A percentile compares a stretch with the other conserved stretches of the same genome.
Evolutionary conservation across 2,329 filamentous ascomycete genomes (phyloP).

Genomic region (Scedosporium minutisporum): DNA sequence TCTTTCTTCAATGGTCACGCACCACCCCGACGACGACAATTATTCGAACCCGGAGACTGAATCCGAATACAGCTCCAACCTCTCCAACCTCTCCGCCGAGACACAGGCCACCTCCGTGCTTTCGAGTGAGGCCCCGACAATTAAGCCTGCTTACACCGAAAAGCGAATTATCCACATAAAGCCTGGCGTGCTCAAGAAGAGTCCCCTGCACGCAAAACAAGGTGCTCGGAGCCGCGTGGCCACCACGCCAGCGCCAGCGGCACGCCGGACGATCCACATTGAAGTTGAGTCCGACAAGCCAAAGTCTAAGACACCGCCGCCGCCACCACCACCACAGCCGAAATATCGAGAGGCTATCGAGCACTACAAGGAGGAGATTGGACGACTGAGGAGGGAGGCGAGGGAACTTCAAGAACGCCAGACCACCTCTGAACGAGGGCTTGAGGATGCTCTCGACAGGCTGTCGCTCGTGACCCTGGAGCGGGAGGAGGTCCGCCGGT

Average conservation of each 20-base stretch:
- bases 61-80: conserved; percentile 4
- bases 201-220: not conserved
- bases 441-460: conserved; percentile 4
- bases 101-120: conserved; percentile 4
- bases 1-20: not conserved
- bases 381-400: not conserved
- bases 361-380: conserved; percentile 4
- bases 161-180: not conserved
- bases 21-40: not conserved
- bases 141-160: not conserved
- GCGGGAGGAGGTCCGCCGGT: not conserved
- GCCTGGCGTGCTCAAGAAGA: not conserved
- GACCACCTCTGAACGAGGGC: not conserved
- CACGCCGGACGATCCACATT: conserved; percentile 5
- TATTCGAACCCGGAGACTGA: not conserved
- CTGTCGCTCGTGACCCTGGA: conserved; percentile 3
- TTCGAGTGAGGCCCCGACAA: not conserved
- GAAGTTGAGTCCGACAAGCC: not conserved
- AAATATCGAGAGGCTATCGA: not conserved
- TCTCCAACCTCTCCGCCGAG: conserved; percentile 3
- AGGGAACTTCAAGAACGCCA: conserved; percentile 1
- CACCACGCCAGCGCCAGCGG: not conserved
- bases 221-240: not conserved
- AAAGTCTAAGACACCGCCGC: not conserved
- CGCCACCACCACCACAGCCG: not conserved